Conservation (phyloP, 148 eudicot species). For the Rheum nobile region DNA sequence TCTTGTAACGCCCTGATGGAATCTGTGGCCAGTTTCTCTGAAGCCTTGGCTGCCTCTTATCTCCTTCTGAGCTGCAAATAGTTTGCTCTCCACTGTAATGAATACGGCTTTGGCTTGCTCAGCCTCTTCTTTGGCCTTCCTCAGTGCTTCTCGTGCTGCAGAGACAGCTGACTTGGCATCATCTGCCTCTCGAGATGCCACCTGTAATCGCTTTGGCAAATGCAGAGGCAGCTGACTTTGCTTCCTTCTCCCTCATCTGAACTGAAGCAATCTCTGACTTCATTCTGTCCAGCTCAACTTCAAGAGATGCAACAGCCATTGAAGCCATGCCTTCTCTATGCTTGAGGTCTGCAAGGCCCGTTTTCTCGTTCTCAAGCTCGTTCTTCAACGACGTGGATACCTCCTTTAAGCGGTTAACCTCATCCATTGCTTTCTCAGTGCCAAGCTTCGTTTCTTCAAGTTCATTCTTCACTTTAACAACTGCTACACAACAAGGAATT, state of each 20-base stretch:
- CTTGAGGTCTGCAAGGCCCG: constrained; percentile 37
- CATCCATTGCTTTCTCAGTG: constrained; percentile 67
- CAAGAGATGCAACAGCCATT: constrained; percentile 65
- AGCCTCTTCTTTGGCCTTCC: constrained; percentile 58
- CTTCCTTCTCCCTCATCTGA: no score
- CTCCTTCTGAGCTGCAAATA: constrained; percentile 72
- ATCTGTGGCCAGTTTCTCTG: constrained; percentile 69
- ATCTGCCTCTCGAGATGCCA: no score
- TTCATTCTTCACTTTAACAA: constrained; percentile 43
- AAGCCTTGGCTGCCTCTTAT: constrained; percentile 92
- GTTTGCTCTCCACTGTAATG: constrained; percentile 50
- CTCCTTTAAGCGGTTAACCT: constrained; percentile 53
- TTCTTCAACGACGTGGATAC: constrained; percentile 56
- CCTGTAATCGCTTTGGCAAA: no score
- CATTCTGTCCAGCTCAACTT: constrained; percentile 74
- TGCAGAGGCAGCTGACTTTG: no score
- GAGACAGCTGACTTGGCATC: constrained; percentile 38
- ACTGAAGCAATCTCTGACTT: no score
- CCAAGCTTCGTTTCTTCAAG: constrained; percentile 61
- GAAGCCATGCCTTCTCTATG: constrained; percentile 88
- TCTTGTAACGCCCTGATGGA: constrained; percentile 77
- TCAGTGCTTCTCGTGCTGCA: constrained; percentile 51
- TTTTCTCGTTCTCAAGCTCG: constrained; percentile 63
- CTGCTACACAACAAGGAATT: constrained; percentile 14
- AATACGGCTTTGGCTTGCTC: constrained; percentile 82